phyloP scores from a whole-genome alignment of 495 filamentous ascomycete species.

The Tuber magnatum region DNA sequence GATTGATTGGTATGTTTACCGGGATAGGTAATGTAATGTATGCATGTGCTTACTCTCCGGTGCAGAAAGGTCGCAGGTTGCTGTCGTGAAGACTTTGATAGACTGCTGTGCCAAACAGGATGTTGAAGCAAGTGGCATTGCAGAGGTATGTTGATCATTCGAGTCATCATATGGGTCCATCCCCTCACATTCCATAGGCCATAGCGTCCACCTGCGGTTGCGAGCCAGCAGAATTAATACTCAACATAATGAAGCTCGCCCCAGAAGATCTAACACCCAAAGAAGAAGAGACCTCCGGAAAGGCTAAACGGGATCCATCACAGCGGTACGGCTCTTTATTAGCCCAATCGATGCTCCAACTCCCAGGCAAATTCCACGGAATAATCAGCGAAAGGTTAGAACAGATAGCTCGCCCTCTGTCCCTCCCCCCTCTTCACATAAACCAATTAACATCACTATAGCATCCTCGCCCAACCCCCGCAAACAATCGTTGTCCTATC shows the following conservation, averaged over 20 bases:
- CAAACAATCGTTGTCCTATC: slow-evolving; percentile 48
- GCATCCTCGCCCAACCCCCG: slow-evolving; percentile 41
- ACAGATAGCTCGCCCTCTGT: background rate
- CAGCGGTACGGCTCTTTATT: slow-evolving; percentile 57
- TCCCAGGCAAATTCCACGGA: slow-evolving; percentile 52
- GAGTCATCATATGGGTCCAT: background rate
- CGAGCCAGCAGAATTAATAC: slow-evolving; percentile 24
- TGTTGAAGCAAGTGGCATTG: slow-evolving; percentile 45
- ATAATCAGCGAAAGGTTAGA: slow-evolving; percentile 53
- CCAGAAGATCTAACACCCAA: slow-evolving; percentile 22
- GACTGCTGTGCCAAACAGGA: slow-evolving; percentile 69
- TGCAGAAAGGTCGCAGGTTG: slow-evolving; percentile 59
- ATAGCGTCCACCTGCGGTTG: slow-evolving; percentile 30
- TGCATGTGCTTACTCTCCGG: slow-evolving; percentile 13
- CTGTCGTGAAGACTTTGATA: slow-evolving; percentile 70
- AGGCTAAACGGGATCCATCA: slow-evolving; percentile 41
- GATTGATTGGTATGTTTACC: slow-evolving; percentile 49
- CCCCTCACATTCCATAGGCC: slow-evolving; percentile 21
- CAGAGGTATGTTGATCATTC: slow-evolving; percentile 24
- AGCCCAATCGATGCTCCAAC: slow-evolving; percentile 57
- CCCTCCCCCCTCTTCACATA: slow-evolving; percentile 42
- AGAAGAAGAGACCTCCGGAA: slow-evolving; percentile 44
- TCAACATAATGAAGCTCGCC: slow-evolving; percentile 38
- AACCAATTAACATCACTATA: slow-evolving; percentile 33
- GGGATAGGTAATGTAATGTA: background rate